Conservation (phyloP, 352 stramenopile species). For the Elongisporangium undulatum region DNA sequence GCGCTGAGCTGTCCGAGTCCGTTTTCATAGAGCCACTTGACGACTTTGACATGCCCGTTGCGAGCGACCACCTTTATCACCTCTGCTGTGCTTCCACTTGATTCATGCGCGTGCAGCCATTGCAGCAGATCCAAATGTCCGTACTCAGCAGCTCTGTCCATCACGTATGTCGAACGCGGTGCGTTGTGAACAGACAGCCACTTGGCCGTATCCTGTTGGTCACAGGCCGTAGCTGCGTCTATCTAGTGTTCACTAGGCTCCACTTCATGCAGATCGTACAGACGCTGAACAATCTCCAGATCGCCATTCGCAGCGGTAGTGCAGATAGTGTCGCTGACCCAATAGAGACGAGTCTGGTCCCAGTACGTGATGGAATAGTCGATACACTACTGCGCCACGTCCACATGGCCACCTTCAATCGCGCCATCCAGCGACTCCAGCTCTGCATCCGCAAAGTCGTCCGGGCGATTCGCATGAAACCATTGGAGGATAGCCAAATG, state of each 20-base stretch:
- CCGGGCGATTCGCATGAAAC: not conserved
- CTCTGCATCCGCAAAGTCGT: not conserved
- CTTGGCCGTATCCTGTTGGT: constrained; percentile 34
- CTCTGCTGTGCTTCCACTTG: not conserved
- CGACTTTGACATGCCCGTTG: not conserved
- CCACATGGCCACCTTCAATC: not conserved
- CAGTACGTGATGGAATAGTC: not conserved
- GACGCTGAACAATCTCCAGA: constrained; percentile 38
- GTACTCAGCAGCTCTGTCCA: constrained; percentile 33
- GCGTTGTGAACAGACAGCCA: constrained; percentile 39
- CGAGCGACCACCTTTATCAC: not conserved
- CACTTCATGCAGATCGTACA: constrained; percentile 28
- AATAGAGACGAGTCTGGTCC: not conserved
- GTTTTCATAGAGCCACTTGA: not conserved
- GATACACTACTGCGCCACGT: not conserved
- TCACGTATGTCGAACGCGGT: constrained; percentile 33
- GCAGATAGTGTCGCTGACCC: not conserved
- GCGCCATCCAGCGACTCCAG: not conserved
- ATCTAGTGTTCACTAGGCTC: constrained; percentile 38
- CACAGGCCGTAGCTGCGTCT: constrained; percentile 43
- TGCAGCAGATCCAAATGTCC: constrained; percentile 48
- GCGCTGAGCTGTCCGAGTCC: not conserved
- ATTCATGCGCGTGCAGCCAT: constrained; percentile 35
- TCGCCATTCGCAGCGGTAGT: constrained; percentile 36
- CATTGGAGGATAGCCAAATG: not conserved